Evolutionary conservation across 139 green algal species (phyloP).

Genomic region (Coelastrella sp.): DNA sequence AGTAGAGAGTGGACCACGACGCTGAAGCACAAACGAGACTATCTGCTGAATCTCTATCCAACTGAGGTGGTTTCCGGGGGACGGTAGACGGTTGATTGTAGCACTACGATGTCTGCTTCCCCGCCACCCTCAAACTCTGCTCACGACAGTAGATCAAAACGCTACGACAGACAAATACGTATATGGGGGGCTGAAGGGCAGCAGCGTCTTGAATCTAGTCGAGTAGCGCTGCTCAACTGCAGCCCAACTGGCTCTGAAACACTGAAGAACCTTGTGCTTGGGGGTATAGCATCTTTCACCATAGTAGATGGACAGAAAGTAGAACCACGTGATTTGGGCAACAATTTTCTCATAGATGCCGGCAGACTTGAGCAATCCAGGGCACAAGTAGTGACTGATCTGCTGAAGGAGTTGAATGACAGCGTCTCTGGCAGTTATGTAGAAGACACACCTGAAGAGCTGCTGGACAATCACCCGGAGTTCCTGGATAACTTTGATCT

Average conservation of each 20-base stretch:
- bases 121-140: neutral
- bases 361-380: slow-evolving; percentile 70
- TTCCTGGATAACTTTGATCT: slow-evolving; percentile 94
- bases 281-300: slow-evolving; percentile 94
- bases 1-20: too few relatives aligned
- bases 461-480: slow-evolving; percentile 80
- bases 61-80: too few relatives aligned
- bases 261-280: slow-evolving; percentile 98
- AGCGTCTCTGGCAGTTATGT: slow-evolving; percentile 85
- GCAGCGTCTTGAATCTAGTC: slow-evolving; percentile 73
- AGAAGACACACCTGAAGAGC: slow-evolving; percentile 76
- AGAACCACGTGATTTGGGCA: slow-evolving; percentile 84
- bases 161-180: slow-evolving; percentile 91
- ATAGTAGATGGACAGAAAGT: slow-evolving; percentile 90
- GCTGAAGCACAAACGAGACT: too few relatives aligned
- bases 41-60: too few relatives aligned
- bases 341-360: slow-evolving; percentile 93
- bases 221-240: slow-evolving; percentile 79
- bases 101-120: neutral
- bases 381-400: slow-evolving; percentile 75
- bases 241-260: slow-evolving; percentile 87
- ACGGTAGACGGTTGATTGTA: too few relatives aligned
- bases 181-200: slow-evolving; percentile 93
- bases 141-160: slow-evolving; percentile 56
- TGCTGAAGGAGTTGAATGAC: slow-evolving; percentile 95